Evolutionary conservation across 225 moss, liverwort and hornwort genomes (phyloP).

Genomic region (Straminergon stramineum): DNA sequence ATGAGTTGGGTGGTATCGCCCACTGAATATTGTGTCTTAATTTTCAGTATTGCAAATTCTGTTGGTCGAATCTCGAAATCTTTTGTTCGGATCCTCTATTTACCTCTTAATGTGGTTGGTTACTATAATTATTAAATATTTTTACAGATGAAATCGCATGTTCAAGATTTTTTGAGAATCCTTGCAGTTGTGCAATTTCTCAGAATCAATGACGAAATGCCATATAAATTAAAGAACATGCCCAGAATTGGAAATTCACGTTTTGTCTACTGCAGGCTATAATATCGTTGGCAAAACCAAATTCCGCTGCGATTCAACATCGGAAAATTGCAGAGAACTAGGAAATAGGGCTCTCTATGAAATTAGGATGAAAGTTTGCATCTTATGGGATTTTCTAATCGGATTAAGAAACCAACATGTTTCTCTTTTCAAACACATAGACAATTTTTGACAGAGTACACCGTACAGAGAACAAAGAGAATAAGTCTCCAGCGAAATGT

Average conservation of each 20-base stretch:
- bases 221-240: not conserved
- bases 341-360: rapidly evolving
- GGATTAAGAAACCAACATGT: too few relatives aligned
- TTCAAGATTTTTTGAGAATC: too few relatives aligned
- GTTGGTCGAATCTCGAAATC: not conserved
- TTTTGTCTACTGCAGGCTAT: not conserved
- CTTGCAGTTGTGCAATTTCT: too few relatives aligned
- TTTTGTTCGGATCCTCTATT: too few relatives aligned
- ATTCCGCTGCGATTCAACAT: too few relatives aligned
- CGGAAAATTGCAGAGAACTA: not conserved
- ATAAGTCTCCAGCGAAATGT: too few relatives aligned
- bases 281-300: not conserved
- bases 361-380: too few relatives aligned
- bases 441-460: too few relatives aligned
- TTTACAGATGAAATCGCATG: not conserved
- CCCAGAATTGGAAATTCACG: not conserved
- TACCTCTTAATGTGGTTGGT: not conserved
- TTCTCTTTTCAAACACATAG: too few relatives aligned
- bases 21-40: not conserved
- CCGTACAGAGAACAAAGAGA: too few relatives aligned
- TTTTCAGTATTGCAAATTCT: not conserved
- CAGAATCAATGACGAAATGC: not conserved
- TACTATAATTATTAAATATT: too few relatives aligned
- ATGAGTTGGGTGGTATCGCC: not conserved
- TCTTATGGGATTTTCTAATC: too few relatives aligned